A percentile compares a stretch with the other conserved stretches of the same genome.
Conservation (phyloP, 2,329 filamentous ascomycete genomes). For the Salinomyces thailandicus region DNA sequence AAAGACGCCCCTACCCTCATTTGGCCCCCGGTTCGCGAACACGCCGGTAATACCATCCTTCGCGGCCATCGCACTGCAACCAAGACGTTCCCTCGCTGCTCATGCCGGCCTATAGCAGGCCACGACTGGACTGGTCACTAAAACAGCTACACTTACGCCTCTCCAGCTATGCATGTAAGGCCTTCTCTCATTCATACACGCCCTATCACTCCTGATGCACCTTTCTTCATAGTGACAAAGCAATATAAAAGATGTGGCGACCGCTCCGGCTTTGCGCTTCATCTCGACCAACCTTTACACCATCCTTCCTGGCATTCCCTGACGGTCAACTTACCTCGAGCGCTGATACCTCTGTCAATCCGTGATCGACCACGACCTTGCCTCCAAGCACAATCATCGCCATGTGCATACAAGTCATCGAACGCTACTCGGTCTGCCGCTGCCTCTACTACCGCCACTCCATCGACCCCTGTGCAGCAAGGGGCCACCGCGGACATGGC, state of each 20-base stretch:
- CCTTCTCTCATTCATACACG: background rate
- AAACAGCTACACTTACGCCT: background rate
- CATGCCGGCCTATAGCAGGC: background rate
- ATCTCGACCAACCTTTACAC: too few species aligned
- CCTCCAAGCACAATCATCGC: too few species aligned
- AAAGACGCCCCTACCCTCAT: background rate
- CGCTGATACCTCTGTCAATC: background rate
- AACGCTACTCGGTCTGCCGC: constrained; percentile 75
- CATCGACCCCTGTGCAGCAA: constrained; percentile 68
- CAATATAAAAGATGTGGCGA: constrained; percentile 1
- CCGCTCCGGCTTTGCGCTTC: too few species aligned
- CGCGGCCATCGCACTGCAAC: background rate
- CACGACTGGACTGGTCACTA: background rate
- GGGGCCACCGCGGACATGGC: constrained; percentile 61
- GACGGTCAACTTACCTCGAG: too few species aligned
- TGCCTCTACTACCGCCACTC: constrained; percentile 84
- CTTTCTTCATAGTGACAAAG: background rate
- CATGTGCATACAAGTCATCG: constrained; percentile 83
- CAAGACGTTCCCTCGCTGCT: background rate
- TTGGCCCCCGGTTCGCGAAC: background rate
- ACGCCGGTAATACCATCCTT: background rate
- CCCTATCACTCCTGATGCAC: background rate
- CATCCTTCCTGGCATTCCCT: too few species aligned
- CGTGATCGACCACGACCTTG: too few species aligned
- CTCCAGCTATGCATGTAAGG: background rate